Evolutionary conservation across 805 yeast species (phyloP), one percentile per base, ranked within the genome.

Genomic region (Jamesozyma gamospora): DNA sequence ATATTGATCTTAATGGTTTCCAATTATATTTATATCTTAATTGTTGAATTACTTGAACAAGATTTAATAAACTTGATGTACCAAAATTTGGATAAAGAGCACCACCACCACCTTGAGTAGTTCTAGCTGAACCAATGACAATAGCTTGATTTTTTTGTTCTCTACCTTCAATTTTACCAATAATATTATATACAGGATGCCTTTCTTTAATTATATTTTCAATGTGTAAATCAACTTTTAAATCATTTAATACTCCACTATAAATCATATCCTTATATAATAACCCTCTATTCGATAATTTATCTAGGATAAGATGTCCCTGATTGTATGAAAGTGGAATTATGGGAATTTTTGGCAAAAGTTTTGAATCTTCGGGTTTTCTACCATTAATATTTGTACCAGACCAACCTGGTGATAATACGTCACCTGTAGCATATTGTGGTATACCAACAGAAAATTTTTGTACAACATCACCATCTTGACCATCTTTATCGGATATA

Each of bases 1-100:
- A 78, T n/a, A 88, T 78, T 2, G 87, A 68, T 56, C 96, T 71
- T 24, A 85, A 56, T 0, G 96, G 96, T 33, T 66, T 65, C 96
- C 96, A 88, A 42, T 77, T 73, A 48, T 70, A 71, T 29, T 75
- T 65, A 37, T 72, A 66, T 41, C 72, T 75, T 56, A 86, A 60
- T 19, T 74, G 65, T n/a, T 84, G 74, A 38, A 87, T 74, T 0
- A 82, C 56, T 40, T 79, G 72, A 4, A 82, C 74, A 43, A 87
- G 60, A 48, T 84, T 87, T 21, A 87, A 57, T 41, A 88, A 53
- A 1, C 79, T 66, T 0, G 79, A 75, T 1, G 88, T 78, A 0
- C 95, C 92, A 2, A 92, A 75, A 48, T 75, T 74, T 12, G 86
- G 75, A 31, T 73, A 67, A 3, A 72, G 58, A 0, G 92, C 77